Evolutionary conservation across 1,284 basidiomycete species (phyloP).

Genomic region (Chiua sp.): DNA sequence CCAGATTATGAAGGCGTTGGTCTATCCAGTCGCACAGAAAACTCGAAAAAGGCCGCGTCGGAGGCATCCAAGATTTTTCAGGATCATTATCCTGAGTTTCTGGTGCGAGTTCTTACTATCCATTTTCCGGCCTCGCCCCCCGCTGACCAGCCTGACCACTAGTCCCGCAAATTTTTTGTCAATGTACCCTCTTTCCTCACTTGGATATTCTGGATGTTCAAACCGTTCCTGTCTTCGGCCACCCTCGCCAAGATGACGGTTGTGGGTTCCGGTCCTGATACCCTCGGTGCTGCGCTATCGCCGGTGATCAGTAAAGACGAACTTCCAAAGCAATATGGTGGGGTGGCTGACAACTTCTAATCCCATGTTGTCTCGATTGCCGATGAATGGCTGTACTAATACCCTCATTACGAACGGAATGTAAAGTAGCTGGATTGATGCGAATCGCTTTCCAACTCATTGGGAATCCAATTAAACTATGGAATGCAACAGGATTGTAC

Average conservation of each 20-base stretch:
- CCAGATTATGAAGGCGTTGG: conserved; percentile 78
- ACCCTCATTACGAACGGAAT: background rate
- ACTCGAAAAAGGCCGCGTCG: conserved; percentile 74
- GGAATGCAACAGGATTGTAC: conserved; percentile 1
- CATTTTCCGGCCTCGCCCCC: too few relatives aligned
- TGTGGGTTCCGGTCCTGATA: conserved; percentile 64
- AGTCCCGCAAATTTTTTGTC: conserved; percentile 80
- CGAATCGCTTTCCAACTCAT: background rate
- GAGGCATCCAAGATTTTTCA: conserved; percentile 75
- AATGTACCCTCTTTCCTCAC: conserved; percentile 75
- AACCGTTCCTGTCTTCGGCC: conserved; percentile 67
- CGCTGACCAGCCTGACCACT: background rate
- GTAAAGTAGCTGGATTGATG: background rate
- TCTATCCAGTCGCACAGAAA: conserved; percentile 67
- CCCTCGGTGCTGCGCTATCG: conserved; percentile 62
- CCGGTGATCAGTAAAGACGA: conserved; percentile 58
- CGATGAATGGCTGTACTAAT: background rate
- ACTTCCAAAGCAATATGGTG: conserved; percentile 73
- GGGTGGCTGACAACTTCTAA: conserved; percentile 44
- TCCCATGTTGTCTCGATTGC: background rate
- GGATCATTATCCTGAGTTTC: conserved; percentile 76
- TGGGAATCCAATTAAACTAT: background rate
- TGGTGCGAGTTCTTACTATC: conserved; percentile 49
- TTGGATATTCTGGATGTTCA: conserved; percentile 87
- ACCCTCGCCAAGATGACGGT: conserved; percentile 80